phyloP scores from a whole-genome alignment of 1,284 basidiomycete species.

The Abortiporus biennis region DNA sequence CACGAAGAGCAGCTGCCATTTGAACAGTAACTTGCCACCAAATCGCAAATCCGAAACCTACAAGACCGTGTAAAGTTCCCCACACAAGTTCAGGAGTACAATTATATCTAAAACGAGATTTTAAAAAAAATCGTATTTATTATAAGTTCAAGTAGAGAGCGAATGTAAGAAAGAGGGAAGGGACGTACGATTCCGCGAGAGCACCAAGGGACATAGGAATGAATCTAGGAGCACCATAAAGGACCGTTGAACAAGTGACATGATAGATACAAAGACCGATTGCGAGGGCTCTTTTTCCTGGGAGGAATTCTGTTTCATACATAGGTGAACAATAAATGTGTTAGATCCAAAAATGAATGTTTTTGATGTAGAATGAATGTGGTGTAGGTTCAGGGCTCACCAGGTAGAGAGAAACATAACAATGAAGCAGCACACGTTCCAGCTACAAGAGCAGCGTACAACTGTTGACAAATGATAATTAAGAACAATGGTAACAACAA shows the following conservation, averaged over 20 bases:
- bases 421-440: constrained; percentile 54
- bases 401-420: constrained; percentile 61
- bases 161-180: not conserved
- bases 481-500: not conserved
- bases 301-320: constrained; percentile 57
- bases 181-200: constrained; percentile 51
- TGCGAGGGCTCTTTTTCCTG: constrained; percentile 77
- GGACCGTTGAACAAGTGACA: constrained; percentile 63
- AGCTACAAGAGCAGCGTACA: constrained; percentile 57
- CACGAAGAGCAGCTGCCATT: constrained; percentile 38
- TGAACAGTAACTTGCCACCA: constrained; percentile 74
- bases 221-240: constrained; percentile 73
- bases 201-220: constrained; percentile 68
- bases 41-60: constrained; percentile 58
- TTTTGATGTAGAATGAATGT: not conserved
- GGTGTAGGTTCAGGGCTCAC: constrained; percentile 26
- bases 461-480: constrained; percentile 27
- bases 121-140: not conserved
- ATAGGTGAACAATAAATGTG: not conserved
- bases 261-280: constrained; percentile 76
- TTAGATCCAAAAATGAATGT: not conserved
- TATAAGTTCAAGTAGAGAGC: not conserved
- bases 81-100: constrained; percentile 63
- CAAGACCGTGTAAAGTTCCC: constrained; percentile 62
- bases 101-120: constrained; percentile 37